Conservation (phyloP, 352 stramenopile genomes). For the Pythium folliculosum region DNA sequence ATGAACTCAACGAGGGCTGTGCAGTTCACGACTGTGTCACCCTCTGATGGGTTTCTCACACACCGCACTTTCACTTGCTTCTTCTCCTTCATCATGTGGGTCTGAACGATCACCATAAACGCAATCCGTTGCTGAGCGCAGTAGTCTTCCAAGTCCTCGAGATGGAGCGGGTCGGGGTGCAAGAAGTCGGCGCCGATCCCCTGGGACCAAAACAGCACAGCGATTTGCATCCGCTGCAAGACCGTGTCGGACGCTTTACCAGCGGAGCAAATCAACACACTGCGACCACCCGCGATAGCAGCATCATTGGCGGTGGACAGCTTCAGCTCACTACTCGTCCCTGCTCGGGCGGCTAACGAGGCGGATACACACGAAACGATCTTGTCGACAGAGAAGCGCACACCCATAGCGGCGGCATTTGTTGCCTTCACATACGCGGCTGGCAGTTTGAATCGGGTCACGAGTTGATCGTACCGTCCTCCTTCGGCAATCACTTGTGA, state of each 20-base stretch:
- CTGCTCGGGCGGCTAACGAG: slow-evolving; percentile 40
- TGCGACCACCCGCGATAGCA: slow-evolving; percentile 44
- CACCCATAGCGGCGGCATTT: slow-evolving; percentile 73
- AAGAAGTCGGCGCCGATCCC: slow-evolving; percentile 79
- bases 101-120: slow-evolving; percentile 88
- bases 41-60: slow-evolving; percentile 69
- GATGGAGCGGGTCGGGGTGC: slow-evolving; percentile 75
- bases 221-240: slow-evolving; percentile 79
- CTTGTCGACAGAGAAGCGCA: slow-evolving; percentile 86
- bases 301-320: slow-evolving; percentile 18
- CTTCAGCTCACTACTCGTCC: slow-evolving; percentile 8
- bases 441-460: slow-evolving; percentile 86
- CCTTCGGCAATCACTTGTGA: slow-evolving; percentile 81
- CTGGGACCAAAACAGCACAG: slow-evolving; percentile 69
- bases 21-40: slow-evolving; percentile 66
- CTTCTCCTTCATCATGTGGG: slow-evolving; percentile 82
- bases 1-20: slow-evolving; percentile 69
- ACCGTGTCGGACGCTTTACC: slow-evolving; percentile 74
- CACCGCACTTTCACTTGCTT: slow-evolving; percentile 82
- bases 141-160: slow-evolving; percentile 85
- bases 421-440: slow-evolving; percentile 73
- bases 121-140: slow-evolving; percentile 72
- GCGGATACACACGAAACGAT: slow-evolving; percentile 75
- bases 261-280: slow-evolving; percentile 76
- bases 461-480: slow-evolving; percentile 77